Evolutionary conservation across 306 rosid species (phyloP).

Genomic region (Lablab purpureus): DNA sequence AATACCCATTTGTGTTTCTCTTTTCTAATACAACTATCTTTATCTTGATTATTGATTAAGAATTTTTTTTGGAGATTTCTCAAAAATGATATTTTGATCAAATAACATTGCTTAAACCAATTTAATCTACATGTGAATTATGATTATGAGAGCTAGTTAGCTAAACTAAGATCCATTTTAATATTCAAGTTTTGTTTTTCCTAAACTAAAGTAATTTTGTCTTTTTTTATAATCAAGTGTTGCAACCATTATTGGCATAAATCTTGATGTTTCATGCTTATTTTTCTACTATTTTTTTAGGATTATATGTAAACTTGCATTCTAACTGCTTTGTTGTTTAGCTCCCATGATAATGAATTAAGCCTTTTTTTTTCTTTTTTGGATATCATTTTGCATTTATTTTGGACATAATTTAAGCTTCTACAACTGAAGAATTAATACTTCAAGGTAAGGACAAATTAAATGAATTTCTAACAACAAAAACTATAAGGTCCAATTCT

Average conservation of each 20-base stretch:
- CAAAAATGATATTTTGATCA: not conserved
- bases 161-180: constrained; percentile 16
- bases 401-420: constrained; percentile 8
- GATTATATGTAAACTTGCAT: not conserved
- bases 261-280: not conserved
- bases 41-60: not conserved
- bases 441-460: constrained; percentile 21
- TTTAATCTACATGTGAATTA: not conserved
- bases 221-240: not conserved
- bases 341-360: not conserved
- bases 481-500: not conserved
- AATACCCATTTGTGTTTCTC: not conserved
- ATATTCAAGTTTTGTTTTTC: not conserved
- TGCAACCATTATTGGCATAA: constrained; percentile 12
- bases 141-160: not conserved
- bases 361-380: not conserved
- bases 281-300: not conserved
- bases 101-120: not conserved
- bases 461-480: constrained; percentile 7
- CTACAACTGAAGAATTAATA: constrained; percentile 24
- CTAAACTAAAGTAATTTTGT: not conserved
- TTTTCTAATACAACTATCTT: not conserved
- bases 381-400: constrained; percentile 1
- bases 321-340: not conserved
- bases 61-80: not conserved